Conservation (phyloP, 139 green algal species). For the Trebouxia sp. region DNA sequence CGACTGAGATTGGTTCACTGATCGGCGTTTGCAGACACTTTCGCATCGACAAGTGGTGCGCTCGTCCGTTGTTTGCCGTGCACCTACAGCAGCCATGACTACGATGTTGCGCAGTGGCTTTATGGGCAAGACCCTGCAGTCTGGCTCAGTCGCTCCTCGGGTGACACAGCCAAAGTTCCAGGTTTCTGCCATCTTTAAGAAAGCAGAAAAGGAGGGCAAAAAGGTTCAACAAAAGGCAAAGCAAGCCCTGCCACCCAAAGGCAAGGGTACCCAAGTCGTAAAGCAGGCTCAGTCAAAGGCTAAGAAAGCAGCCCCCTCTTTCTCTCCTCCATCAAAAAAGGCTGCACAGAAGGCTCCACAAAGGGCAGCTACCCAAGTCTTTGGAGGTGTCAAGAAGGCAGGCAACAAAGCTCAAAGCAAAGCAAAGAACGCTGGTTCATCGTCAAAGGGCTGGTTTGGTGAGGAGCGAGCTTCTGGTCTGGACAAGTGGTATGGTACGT, state of each 20-base stretch:
- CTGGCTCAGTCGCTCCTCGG: neutral
- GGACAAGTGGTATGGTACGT: constrained; percentile 88
- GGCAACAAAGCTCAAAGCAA: constrained; percentile 37
- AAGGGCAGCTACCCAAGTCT: constrained; percentile 24
- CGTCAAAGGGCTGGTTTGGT: constrained; percentile 69
- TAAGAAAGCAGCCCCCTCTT: constrained; percentile 37
- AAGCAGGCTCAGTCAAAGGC: constrained; percentile 44
- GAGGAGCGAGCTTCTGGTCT: constrained; percentile 48
- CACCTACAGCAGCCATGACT: neutral
- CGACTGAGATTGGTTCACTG: constrained; percentile 7
- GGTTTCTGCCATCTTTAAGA: constrained; percentile 65
- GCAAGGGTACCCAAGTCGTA: neutral
- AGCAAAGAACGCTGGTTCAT: constrained; percentile 16
- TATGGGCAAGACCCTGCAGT: constrained; percentile 31
- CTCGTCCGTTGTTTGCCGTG: neutral
- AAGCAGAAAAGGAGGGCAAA: constrained; percentile 36
- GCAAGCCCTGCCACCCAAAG: neutral
- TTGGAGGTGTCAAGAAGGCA: neutral
- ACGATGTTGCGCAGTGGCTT: constrained; percentile 31
- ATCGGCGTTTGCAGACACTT: constrained; percentile 14
- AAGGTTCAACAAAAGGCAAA: constrained; percentile 31
- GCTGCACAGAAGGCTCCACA: constrained; percentile 24
- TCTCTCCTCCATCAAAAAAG: constrained; percentile 15
- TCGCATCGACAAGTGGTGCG: neutral
- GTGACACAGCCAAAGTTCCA: constrained; percentile 14